A percentile compares a stretch with the other conserved stretches of the same genome.
phyloP scores from a whole-genome alignment of 2,329 filamentous ascomycete genomes.

The Atkinsonella hypoxylon region DNA sequence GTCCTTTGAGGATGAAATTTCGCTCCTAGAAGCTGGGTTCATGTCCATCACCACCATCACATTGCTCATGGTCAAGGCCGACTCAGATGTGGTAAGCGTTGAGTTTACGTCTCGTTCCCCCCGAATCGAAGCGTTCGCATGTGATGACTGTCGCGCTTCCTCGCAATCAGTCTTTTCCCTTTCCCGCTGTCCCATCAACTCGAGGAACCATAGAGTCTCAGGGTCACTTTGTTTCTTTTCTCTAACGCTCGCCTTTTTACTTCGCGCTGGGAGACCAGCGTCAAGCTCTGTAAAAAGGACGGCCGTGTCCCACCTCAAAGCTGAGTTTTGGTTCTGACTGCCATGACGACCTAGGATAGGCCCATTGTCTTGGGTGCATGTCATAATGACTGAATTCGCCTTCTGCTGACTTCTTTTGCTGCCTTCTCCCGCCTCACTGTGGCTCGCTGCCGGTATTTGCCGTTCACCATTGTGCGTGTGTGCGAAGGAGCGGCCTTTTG shows the following conservation, averaged over 20 bases:
- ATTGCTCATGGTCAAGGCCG: slow-evolving; percentile 17
- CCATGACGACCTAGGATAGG: not conserved
- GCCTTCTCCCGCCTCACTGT: not conserved
- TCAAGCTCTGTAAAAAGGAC: slow-evolving; percentile 8
- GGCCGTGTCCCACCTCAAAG: slow-evolving; percentile 8
- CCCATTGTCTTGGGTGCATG: not conserved
- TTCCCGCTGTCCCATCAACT: slow-evolving; percentile 11
- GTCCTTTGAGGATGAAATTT: not conserved
- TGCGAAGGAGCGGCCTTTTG: not conserved
- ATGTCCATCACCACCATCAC: slow-evolving; percentile 29
- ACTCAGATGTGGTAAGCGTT: not conserved
- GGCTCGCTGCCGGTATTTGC: not conserved
- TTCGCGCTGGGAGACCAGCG: slow-evolving; percentile 14
- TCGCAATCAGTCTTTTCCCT: not conserved
- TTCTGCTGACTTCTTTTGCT: not conserved
- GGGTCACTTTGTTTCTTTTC: slow-evolving; percentile 29
- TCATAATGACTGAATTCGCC: not conserved
- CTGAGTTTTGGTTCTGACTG: not conserved
- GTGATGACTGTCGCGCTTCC: not conserved
- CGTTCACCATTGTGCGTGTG: not conserved
- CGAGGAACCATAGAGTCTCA: slow-evolving; percentile 18
- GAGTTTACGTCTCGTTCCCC: not conserved
- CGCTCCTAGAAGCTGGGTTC: slow-evolving; percentile 16
- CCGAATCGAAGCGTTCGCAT: not conserved
- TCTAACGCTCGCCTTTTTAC: slow-evolving; percentile 25